Evolutionary conservation across 2,329 filamentous ascomycete species (phyloP).

Genomic region (Xylaria sp.): DNA sequence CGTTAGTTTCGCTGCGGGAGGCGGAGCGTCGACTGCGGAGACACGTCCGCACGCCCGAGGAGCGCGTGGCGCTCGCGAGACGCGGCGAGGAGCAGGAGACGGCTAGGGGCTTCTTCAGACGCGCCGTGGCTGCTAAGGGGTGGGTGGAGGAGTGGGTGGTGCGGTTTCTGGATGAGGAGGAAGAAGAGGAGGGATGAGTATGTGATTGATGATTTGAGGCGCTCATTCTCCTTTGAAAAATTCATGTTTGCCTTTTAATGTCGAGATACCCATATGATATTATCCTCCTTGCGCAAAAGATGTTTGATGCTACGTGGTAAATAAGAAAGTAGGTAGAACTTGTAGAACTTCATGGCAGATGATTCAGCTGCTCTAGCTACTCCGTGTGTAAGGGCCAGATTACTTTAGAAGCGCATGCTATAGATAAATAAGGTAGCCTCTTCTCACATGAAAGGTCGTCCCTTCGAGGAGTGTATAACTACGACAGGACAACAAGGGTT

Average conservation of each 20-base stretch:
- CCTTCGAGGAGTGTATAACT: background rate
- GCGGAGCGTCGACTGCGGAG: constrained; percentile 37
- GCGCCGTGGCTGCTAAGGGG: constrained; percentile 50
- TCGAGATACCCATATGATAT: no score
- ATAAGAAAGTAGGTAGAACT: no score
- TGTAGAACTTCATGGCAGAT: no score
- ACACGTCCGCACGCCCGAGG: constrained; percentile 43
- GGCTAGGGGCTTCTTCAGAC: constrained; percentile 54
- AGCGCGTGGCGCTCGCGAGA: constrained; percentile 44
- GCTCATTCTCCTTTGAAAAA: no score
- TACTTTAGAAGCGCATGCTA: no score
- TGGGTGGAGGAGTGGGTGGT: constrained; percentile 49
- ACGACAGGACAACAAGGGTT: background rate
- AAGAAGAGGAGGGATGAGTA: constrained; percentile 44
- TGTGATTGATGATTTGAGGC: background rate
- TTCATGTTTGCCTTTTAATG: no score
- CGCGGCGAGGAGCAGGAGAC: constrained; percentile 52
- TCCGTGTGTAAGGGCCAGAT: no score
- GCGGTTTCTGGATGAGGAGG: constrained; percentile 46
- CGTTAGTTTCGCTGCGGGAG: constrained; percentile 38
- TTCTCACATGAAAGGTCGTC: background rate
- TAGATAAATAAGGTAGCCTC: background rate
- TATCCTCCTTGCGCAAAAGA: no score
- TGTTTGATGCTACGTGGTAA: no score
- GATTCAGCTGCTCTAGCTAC: no score